Evolutionary conservation across 2,329 filamentous ascomycete genomes (phyloP).

Genomic region (Colletotrichum sp.): DNA sequence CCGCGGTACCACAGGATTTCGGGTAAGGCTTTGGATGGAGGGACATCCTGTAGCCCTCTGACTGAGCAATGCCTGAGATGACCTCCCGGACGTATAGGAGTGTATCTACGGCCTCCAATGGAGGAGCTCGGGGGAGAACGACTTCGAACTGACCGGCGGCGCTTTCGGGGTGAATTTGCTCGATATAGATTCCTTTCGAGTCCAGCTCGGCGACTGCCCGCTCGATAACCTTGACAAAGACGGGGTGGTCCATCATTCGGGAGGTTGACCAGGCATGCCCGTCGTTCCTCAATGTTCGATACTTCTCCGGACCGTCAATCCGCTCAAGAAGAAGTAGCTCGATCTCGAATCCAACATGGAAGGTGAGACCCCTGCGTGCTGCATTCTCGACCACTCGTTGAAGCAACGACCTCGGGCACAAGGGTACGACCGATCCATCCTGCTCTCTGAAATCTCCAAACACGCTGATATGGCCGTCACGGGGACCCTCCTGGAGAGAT

Average conservation of each 20-base stretch:
- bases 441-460: slow-evolving; percentile 69
- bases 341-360: slow-evolving; percentile 81
- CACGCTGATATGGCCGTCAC: slow-evolving; percentile 67
- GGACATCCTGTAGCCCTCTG: slow-evolving; percentile 69
- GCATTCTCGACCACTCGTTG: slow-evolving; percentile 58
- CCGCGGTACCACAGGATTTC: slow-evolving; percentile 64
- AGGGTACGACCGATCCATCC: slow-evolving; percentile 50
- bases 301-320: slow-evolving; percentile 34
- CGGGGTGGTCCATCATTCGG: slow-evolving; percentile 64
- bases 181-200: slow-evolving; percentile 67
- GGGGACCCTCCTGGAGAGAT: slow-evolving; percentile 64
- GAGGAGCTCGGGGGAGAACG: slow-evolving; percentile 66
- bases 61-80: slow-evolving; percentile 67
- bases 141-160: slow-evolving; percentile 81
- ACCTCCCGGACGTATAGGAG: slow-evolving; percentile 75
- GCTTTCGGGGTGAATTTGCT: slow-evolving; percentile 78
- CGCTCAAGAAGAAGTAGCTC: slow-evolving; percentile 75
- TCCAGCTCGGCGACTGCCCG: slow-evolving; percentile 68
- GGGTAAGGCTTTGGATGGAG: slow-evolving; percentile 75
- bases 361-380: slow-evolving; percentile 55
- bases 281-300: slow-evolving; percentile 54
- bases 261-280: slow-evolving; percentile 77
- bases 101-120: slow-evolving; percentile 72
- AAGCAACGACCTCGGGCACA: slow-evolving; percentile 73
- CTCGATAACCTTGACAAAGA: slow-evolving; percentile 62